These are phyloP conservation scores for Limonomyces culmigenus DNA, from an alignment of 1,284 basidiomycete species.

Conservation along the genomic window DNA sequence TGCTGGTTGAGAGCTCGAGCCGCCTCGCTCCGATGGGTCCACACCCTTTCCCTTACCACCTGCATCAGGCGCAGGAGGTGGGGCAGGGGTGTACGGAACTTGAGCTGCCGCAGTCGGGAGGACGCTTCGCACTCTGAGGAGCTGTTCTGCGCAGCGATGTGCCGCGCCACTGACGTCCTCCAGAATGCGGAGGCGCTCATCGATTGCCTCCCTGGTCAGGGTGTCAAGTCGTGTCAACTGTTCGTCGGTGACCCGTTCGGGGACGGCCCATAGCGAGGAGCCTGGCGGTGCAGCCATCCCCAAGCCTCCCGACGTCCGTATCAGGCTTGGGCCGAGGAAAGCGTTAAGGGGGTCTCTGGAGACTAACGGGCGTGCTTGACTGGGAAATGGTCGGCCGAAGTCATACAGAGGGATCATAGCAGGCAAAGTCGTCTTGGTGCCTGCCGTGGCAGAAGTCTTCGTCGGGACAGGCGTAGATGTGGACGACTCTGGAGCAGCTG, in stretches of 20 bases:
- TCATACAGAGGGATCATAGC: slow-evolving; percentile 40
- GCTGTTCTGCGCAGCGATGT: slow-evolving; percentile 57
- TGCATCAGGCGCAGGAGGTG: no score
- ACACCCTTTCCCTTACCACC: no score
- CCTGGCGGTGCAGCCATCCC: background rate
- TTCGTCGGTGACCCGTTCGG: slow-evolving; percentile 33
- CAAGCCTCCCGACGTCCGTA: background rate
- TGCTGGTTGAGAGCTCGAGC: no score
- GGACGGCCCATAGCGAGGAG: slow-evolving; percentile 19
- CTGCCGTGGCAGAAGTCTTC: slow-evolving; percentile 3
- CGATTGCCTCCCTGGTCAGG: slow-evolving; percentile 62
- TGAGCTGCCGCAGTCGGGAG: slow-evolving; percentile 30
- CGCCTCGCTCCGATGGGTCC: no score
- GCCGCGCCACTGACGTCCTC: slow-evolving; percentile 58
- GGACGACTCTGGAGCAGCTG: background rate
- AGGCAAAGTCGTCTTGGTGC: no score
- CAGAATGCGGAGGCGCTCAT: slow-evolving; percentile 62
- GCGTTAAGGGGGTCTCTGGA: slow-evolving; percentile 2
- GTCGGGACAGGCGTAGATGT: slow-evolving; percentile 3
- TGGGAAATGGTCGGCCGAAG: slow-evolving; percentile 11
- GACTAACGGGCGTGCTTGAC: no score
- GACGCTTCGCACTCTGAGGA: slow-evolving; percentile 55
- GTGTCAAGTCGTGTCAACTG: slow-evolving; percentile 43
- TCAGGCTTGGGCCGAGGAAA: background rate
- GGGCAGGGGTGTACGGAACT: no score